Conservation (phyloP, 2,329 filamentous ascomycete species). For the Phialocephala sp. region DNA sequence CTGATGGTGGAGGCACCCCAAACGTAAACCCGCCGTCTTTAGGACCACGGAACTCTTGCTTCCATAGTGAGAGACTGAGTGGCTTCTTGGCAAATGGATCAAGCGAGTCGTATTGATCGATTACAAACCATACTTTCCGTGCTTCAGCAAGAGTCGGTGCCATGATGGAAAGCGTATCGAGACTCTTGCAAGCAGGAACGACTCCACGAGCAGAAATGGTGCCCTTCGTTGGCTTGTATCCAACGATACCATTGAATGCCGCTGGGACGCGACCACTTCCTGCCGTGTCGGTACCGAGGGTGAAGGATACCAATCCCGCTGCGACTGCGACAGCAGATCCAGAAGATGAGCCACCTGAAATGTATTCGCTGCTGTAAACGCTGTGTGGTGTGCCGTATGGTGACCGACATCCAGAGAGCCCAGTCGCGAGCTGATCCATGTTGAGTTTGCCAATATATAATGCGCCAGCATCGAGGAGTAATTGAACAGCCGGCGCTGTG, state of each 20-base stretch:
- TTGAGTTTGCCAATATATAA: conserved; percentile 63
- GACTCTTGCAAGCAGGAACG: conserved; percentile 56
- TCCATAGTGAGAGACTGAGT: conserved; percentile 39
- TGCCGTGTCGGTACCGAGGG: conserved; percentile 59
- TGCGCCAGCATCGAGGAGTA: conserved; percentile 56
- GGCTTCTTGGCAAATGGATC: conserved; percentile 54
- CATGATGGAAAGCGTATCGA: conserved; percentile 59
- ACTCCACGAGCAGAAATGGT: conserved; percentile 54
- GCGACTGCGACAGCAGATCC: conserved; percentile 59
- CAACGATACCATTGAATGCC: conserved; percentile 56
- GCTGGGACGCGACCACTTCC: conserved; percentile 56
- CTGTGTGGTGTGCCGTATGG: conserved; percentile 62
- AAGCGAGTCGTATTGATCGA: conserved; percentile 51
- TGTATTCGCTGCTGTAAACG: conserved; percentile 54
- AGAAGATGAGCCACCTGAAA: conserved; percentile 60
- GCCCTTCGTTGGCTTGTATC: conserved; percentile 55
- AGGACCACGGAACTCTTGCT: conserved; percentile 38
- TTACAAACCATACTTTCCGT: conserved; percentile 53
- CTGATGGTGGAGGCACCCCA: conserved; percentile 52
- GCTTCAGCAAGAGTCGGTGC: conserved; percentile 53
- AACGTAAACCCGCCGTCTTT: conserved; percentile 51
- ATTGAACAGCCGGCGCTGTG: conserved; percentile 53
- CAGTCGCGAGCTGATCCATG: conserved; percentile 67
- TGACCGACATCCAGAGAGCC: conserved; percentile 62
- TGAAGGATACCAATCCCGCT: conserved; percentile 57